Evolutionary conservation across 225 moss, liverwort and hornwort genomes (phyloP), one percentile per base, ranked within the genome.

Genomic region (Antitrichia curtipendula): DNA sequence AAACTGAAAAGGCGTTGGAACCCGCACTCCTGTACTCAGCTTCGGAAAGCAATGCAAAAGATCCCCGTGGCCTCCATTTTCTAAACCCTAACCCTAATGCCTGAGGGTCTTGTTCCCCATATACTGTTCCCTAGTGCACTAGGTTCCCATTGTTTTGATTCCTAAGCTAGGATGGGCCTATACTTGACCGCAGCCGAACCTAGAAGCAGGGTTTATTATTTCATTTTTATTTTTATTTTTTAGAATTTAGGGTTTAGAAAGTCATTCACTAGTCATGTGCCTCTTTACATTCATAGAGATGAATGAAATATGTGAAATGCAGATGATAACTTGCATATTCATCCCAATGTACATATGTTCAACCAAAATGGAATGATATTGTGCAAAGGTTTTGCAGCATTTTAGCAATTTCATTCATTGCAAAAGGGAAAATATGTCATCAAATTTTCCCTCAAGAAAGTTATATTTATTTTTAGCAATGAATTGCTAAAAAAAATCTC

Each of bases 31-130:
- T 65, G 71, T 28, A 24, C 50, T 45, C 61, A 66, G n/a, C 10
- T 12, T 2, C 6, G 8, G 38, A 19, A 50, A 47, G 31, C 50
- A 45, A 61, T 65, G 38, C 38, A 13, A 78, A 49, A 69, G 78
- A 50, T 66, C 12, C 41, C 28, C 7, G 29, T 76, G 60, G 83
- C 88, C 76, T 53, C 75, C 58, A 10, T 6, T 10, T 16, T 2
- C 22, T 8, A 78, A 88, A 60, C 84, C 88, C 88, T 88, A 88
- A 88, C 84, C 88, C 88, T 88, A 88, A 84, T 29, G 8, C 32
- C 8, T 17, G 40, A 52, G 29, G 38, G 31, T 38, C 36, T 43
- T 43, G 77, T 83, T 83, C 83, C 88, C 75, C 56, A 9, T n/a
- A 56, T 7, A 21, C 29, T 40, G 75, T 76, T 64, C 82, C 53